Conservation (phyloP, 2,329 filamentous ascomycete genomes). For the Neodidymelliopsis sp. region DNA sequence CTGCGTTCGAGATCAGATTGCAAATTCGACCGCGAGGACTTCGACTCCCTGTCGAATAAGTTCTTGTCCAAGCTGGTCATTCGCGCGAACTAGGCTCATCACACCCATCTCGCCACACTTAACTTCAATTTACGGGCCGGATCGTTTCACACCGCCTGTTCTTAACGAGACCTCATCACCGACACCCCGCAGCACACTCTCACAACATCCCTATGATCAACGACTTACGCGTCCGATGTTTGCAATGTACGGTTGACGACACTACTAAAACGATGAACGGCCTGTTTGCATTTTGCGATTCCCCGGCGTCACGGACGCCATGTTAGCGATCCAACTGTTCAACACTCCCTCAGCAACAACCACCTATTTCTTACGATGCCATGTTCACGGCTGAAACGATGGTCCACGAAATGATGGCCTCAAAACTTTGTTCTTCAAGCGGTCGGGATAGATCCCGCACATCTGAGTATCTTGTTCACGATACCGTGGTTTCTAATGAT, state of each 20-base stretch:
- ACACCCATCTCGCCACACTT: slow-evolving; percentile 15
- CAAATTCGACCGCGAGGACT: slow-evolving; percentile 89
- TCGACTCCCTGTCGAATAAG: slow-evolving; percentile 96
- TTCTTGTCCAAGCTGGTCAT: slow-evolving; percentile 97
- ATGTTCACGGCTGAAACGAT: slow-evolving; percentile 38
- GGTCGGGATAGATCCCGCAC: slow-evolving; percentile 8
- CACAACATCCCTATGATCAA: slow-evolving; percentile 41
- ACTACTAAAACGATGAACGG: slow-evolving; percentile 42
- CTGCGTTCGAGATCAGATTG: slow-evolving; percentile 79
- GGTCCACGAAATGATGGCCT: slow-evolving; percentile 36
- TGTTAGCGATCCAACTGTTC: slow-evolving; percentile 46
- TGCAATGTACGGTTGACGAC: slow-evolving; percentile 47
- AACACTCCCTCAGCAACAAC: slow-evolving; percentile 36
- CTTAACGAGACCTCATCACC: slow-evolving; percentile 37
- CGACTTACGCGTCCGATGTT: slow-evolving; percentile 42
- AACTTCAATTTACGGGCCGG: slow-evolving; percentile 28
- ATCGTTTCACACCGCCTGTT: slow-evolving; percentile 23
- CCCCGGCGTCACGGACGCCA: slow-evolving; percentile 47
- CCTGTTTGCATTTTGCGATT: slow-evolving; percentile 46
- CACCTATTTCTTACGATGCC: slow-evolving; percentile 35
- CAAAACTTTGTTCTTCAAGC: slow-evolving; percentile 15
- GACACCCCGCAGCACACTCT: slow-evolving; percentile 34
- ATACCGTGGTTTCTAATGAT: slow-evolving; percentile 4
- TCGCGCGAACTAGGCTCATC: slow-evolving; percentile 74
- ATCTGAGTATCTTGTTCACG: slow-evolving; percentile 20